Conservation (phyloP, 805 yeast species). For the Ogataea sp. region DNA sequence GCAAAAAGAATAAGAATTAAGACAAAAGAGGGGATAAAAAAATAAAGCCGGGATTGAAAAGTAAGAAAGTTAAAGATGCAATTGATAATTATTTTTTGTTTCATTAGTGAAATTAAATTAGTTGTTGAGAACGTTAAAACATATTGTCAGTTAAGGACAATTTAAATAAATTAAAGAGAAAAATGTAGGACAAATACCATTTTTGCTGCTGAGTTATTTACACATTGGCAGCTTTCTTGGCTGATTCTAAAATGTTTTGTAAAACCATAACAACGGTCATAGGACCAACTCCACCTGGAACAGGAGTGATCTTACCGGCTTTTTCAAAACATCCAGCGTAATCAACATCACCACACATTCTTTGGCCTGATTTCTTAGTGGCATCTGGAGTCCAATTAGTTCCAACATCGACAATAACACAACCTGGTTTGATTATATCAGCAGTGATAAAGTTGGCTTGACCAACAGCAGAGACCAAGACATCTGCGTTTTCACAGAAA, state of each 20-base stretch:
- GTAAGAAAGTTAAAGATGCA: too few relatives aligned
- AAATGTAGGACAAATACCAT: too few relatives aligned
- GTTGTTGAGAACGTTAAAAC: conserved; percentile 2
- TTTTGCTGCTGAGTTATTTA: background rate
- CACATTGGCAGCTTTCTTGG: conserved; percentile 28
- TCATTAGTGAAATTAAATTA: too few relatives aligned
- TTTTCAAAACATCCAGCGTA: conserved; percentile 54
- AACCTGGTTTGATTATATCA: conserved; percentile 80
- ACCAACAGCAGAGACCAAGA: conserved; percentile 90
- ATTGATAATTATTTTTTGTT: too few relatives aligned
- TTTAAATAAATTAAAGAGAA: background rate
- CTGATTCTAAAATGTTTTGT: conserved; percentile 74
- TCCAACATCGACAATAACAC: conserved; percentile 90
- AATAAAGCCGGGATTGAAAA: background rate
- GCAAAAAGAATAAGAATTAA: background rate
- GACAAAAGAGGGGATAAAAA: background rate
- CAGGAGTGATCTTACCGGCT: conserved; percentile 82
- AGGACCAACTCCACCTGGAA: conserved; percentile 99
- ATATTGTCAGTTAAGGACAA: background rate
- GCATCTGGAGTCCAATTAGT: conserved; percentile 81
- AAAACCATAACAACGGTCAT: conserved; percentile 98
- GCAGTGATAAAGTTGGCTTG: conserved; percentile 77
- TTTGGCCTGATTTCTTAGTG: conserved; percentile 65
- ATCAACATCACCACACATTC: conserved; percentile 94
- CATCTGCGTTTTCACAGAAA: conserved; percentile 62